Percentiles rank a stretch among this genome's conserved stretches.
Conservation (phyloP, 371 early-diverging fungal genomes). For the Chytridiales sp. region DNA sequence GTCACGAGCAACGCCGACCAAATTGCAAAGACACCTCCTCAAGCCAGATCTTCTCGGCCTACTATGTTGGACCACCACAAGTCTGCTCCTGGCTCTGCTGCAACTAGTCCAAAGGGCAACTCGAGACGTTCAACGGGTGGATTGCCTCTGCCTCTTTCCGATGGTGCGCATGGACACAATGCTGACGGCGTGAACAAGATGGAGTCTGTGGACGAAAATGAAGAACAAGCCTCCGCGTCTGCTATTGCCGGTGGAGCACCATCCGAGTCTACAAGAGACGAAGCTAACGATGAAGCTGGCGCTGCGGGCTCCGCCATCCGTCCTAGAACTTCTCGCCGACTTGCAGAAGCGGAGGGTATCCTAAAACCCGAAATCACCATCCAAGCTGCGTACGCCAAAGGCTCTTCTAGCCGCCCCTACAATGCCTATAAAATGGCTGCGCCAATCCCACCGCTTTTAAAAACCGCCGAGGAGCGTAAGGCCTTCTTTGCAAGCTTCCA, state of each 20-base stretch:
- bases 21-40: background rate
- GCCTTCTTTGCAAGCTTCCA: background rate
- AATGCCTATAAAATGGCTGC: slow-evolving; percentile 26
- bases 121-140: background rate
- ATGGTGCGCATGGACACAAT: background rate
- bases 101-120: background rate
- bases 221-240: background rate
- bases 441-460: slow-evolving; percentile 18
- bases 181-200: background rate
- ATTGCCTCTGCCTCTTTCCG: slow-evolving; percentile 1
- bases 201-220: too few relatives aligned
- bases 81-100: background rate
- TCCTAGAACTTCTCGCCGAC: slow-evolving; percentile 12
- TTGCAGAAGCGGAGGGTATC: slow-evolving; percentile 13
- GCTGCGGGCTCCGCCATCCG: slow-evolving; percentile 26
- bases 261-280: slow-evolving; percentile 34
- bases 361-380: slow-evolving; percentile 5
- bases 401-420: slow-evolving; percentile 12
- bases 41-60: background rate
- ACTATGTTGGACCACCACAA: background rate
- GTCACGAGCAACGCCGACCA: too few relatives aligned
- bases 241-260: background rate
- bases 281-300: slow-evolving; percentile 50
- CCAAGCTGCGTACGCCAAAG: slow-evolving; percentile 20
- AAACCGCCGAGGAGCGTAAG: background rate